Base-by-base conservation (phyloP, 73 alveolate genomes). In the Paramecium pentaurelia region DNA sequence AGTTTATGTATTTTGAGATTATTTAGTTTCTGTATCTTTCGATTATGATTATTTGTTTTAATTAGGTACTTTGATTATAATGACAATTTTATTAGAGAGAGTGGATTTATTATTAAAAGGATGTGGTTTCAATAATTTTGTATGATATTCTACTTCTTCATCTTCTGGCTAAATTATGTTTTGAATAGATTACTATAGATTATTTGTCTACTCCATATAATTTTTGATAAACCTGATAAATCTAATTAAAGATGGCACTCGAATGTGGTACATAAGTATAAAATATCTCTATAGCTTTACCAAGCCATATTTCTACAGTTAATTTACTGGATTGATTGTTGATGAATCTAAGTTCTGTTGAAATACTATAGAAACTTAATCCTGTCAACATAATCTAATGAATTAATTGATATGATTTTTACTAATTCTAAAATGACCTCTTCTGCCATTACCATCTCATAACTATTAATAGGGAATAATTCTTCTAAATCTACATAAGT, bases 401-500 rank as follows among this genome's bases (percentile, higher is more conserved):
- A 22, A 36, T 37, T 12, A 8, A 12, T 6, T 0, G 8, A 73
- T 73, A 73, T 34, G 8, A 12, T 9, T 22, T 22, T 32, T 80
- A 80, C 91, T 80, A 80, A 80, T 80, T 80, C 91, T 27, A 80
- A 45, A 25, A 80, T 80, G 45, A 80, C 91, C 44, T 80, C 91
- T 49, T 80, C 91, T 0, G 91, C 91, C 28, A 80, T 80, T 0
- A 80, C 91, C 91, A 80, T 80, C 49, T 80, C 91, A 80, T 64
- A 80, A 25, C 58, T 32, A 44, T 49, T 80, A 10, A 80, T 80
- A 44, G 91, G 91, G 27, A 32, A 80, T 40, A 80, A 25, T 14
- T 80, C 91, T 47, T 80, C 91, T 12, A 80, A 49, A 45, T 80
- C 91, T 11, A 80, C 91, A 42, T 80, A 80, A 45, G 47, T 80